Base-by-base conservation (phyloP, 2,329 filamentous ascomycete genomes). In the Endoconidiophora laricicola region DNA sequence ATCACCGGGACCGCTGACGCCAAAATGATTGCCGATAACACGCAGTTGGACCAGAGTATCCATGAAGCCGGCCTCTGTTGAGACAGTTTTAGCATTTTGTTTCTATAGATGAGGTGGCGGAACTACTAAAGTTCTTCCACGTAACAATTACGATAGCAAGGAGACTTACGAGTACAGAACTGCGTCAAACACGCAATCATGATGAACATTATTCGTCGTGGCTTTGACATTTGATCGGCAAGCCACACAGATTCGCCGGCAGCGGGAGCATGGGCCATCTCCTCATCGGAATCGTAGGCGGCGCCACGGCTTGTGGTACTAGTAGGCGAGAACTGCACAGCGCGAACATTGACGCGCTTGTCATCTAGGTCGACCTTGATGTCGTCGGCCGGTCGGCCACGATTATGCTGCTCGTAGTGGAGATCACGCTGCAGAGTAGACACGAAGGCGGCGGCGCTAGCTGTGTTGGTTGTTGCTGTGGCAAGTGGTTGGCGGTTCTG, bases 151-250 rank as follows among this genome's bases (percentile, higher is more conserved):
- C 12, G 6, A 23, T 6, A 29, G 9, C 7, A 46, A 7, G 12
- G 38, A 29, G 12, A 53, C 54, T 36, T 47, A 64, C 63, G 61
- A 23, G 62, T 63, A 52, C 60, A 65, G 44, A 73, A 60, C 55
- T 72, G 66, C 3, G 69, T 64, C 57, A 67, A 62, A 56, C 69
- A 72, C 49, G 72, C 63, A 26, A 67, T 58, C 4, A 56, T 54
- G 20, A 72, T 62, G 46, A 72, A 69, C 7, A 66, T 39, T 3
- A 58, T 57, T 52, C 67, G 62, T 10, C 59, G 60, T 0, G 55
- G 44, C 48, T 43, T 38, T 23, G 52, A 53, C 52, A 53, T 53
- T 5, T 39, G 26, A n/a, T 53, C 52, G 7, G 36, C 40, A 20
- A 50, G 52, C 52, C 52, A 53, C n/a, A 50, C 23, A 5, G 52